Conservation (phyloP, 495 filamentous ascomycete species). For the Recurvomyces mirabilis region DNA sequence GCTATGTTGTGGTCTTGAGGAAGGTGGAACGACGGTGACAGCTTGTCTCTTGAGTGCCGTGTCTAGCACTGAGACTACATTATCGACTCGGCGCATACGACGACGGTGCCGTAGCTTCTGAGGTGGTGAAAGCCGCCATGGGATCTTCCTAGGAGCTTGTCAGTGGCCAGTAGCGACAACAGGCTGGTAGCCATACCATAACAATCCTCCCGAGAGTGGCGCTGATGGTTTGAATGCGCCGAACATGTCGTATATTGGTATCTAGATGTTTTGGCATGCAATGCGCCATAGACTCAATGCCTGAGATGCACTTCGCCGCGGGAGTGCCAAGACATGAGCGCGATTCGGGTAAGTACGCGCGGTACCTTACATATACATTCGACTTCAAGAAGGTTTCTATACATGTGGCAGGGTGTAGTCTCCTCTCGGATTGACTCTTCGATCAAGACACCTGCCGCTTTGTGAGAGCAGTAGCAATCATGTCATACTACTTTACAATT, state of each 20-base stretch:
- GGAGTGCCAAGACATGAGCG: constrained; percentile 4
- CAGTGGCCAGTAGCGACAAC: neutral
- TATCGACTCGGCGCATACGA: constrained; percentile 76
- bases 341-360: neutral
- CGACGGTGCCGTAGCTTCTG: constrained; percentile 86
- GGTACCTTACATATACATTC: neutral
- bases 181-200: constrained; percentile 25
- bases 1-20: no score
- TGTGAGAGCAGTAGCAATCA: no score
- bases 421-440: no score
- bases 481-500: constrained; percentile 97
- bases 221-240: constrained; percentile 71
- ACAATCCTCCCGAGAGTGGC: constrained; percentile 55
- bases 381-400: no score
- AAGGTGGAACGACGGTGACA: neutral
- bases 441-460: no score
- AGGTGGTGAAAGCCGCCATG: constrained; percentile 81
- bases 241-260: constrained; percentile 48
- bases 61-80: constrained; percentile 64
- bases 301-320: constrained; percentile 1
- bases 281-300: no score
- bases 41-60: constrained; percentile 52
- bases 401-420: no score
- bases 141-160: constrained; percentile 71
- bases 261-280: no score